These are phyloP conservation scores for Dendrocalamus sinicus DNA, from an alignment of 176 grass and related monocot genomes.

Conservation along the genomic window DNA sequence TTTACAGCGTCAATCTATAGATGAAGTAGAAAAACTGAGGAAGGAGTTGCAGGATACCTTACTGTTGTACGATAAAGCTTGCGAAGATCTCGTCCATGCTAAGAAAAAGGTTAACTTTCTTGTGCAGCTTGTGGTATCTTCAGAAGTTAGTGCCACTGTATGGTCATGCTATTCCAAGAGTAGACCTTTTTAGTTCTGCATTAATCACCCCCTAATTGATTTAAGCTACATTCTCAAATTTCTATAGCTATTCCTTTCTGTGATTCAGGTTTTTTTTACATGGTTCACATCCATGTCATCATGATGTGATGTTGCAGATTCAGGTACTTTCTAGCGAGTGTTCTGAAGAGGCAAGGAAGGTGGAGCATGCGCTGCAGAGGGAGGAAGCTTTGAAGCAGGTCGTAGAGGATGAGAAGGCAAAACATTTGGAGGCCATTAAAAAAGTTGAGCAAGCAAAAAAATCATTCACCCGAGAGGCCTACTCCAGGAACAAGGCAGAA, in stretches of 20 bases:
- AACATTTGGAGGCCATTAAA: constrained; percentile 53
- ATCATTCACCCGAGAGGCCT: constrained; percentile 54
- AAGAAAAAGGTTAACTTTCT: constrained; percentile 61
- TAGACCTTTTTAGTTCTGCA: constrained; percentile 7
- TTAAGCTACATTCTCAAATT: constrained; percentile 1
- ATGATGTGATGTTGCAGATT: constrained; percentile 53
- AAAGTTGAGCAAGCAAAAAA: constrained; percentile 49
- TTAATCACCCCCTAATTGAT: neutral
- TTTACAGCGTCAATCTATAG: constrained; percentile 56
- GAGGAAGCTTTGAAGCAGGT: constrained; percentile 58
- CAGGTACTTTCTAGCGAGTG: constrained; percentile 73
- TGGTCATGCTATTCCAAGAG: neutral
- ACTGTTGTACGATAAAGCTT: constrained; percentile 67
- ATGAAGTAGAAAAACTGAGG: constrained; percentile 72
- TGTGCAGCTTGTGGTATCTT: neutral
- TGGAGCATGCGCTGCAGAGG: constrained; percentile 59
- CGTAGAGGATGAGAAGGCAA: constrained; percentile 54
- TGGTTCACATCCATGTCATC: constrained; percentile 9
- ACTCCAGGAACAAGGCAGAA: constrained; percentile 53
- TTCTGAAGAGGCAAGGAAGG: constrained; percentile 64
- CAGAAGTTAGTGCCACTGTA: neutral
- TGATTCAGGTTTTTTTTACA: neutral
- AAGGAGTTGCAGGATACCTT: constrained; percentile 65
- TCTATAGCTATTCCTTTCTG: neutral
- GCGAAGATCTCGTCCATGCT: constrained; percentile 60